These are phyloP conservation scores for Fusarium xyrophilum DNA, from an alignment of 2,329 filamentous ascomycete genomes.

Conservation along the genomic window DNA sequence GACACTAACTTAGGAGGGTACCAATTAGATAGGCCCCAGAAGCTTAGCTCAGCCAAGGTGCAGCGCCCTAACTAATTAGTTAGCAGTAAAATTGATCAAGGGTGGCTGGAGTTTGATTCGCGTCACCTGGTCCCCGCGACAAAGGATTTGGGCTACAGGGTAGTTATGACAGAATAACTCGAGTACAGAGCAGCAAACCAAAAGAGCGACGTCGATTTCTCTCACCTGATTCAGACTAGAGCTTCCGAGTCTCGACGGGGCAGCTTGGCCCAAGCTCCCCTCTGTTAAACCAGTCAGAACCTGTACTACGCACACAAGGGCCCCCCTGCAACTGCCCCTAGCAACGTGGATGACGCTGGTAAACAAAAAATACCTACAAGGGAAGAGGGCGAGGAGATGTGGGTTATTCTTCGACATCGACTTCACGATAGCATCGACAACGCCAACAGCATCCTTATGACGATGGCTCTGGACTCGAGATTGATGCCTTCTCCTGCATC, in stretches of 20 bases:
- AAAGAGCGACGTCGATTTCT: no score
- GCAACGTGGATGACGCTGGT: conserved; percentile 46
- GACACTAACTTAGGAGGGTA: no score
- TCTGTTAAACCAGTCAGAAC: conserved; percentile 16
- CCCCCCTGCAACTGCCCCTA: conserved; percentile 43
- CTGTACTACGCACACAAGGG: conserved; percentile 13
- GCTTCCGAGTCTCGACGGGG: not conserved
- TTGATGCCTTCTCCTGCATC: conserved; percentile 52
- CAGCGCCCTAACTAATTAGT: not conserved
- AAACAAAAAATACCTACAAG: conserved; percentile 44
- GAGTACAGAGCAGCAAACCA: not conserved
- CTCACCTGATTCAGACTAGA: not conserved
- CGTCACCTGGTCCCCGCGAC: conserved; percentile 6
- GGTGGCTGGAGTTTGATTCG: conserved; percentile 26
- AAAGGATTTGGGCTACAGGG: not conserved
- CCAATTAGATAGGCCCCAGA: no score
- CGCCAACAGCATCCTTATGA: conserved; percentile 50
- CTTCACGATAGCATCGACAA: conserved; percentile 50
- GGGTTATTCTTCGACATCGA: conserved; percentile 51
- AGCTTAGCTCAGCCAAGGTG: not conserved
- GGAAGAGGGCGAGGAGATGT: conserved; percentile 43
- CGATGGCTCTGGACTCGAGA: conserved; percentile 53
- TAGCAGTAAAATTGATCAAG: conserved; percentile 11
- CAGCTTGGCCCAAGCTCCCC: conserved; percentile 30
- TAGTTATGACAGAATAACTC: conserved; percentile 23